These are phyloP conservation scores for Candida pseudofarinosa DNA, from an alignment of 805 yeast genomes.

Conservation along the genomic window DNA sequence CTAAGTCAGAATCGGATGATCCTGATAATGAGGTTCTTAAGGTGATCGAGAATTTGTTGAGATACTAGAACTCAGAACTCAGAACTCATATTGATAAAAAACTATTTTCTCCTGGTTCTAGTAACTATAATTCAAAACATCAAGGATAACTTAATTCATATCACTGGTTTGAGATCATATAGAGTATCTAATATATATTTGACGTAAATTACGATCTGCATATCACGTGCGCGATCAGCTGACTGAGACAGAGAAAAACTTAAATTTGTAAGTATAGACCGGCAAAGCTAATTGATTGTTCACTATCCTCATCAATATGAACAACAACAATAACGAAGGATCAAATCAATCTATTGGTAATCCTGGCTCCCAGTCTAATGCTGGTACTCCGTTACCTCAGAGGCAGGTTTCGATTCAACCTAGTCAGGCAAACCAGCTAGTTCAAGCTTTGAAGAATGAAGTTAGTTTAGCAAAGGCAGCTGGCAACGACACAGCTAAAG, in stretches of 20 bases:
- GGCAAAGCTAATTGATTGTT: too few species aligned
- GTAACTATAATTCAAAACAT: too few species aligned
- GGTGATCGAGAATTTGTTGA: conserved; percentile 1
- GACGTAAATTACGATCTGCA: too few species aligned
- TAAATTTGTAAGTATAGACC: background rate
- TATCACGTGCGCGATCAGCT: background rate
- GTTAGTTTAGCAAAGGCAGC: conserved; percentile 59
- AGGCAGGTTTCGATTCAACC: conserved; percentile 37
- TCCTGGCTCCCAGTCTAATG: conserved; percentile 3
- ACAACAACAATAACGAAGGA: conserved; percentile 1
- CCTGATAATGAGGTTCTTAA: background rate
- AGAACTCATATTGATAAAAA: too few species aligned
- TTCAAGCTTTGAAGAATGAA: conserved; percentile 56
- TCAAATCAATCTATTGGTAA: conserved; percentile 1
- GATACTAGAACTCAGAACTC: too few species aligned
- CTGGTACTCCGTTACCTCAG: conserved; percentile 7
- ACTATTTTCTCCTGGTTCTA: too few species aligned
- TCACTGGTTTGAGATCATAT: too few species aligned
- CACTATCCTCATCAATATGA: background rate
- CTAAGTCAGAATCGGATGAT: conserved; percentile 5
- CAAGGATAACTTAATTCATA: too few species aligned
- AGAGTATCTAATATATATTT: too few species aligned
- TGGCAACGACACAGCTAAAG: conserved; percentile 56
- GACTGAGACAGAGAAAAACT: background rate
- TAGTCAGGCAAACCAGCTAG: conserved; percentile 53